Evolutionary conservation across 1,284 basidiomycete genomes (phyloP).

Genomic region (Naganishia cerealis): DNA sequence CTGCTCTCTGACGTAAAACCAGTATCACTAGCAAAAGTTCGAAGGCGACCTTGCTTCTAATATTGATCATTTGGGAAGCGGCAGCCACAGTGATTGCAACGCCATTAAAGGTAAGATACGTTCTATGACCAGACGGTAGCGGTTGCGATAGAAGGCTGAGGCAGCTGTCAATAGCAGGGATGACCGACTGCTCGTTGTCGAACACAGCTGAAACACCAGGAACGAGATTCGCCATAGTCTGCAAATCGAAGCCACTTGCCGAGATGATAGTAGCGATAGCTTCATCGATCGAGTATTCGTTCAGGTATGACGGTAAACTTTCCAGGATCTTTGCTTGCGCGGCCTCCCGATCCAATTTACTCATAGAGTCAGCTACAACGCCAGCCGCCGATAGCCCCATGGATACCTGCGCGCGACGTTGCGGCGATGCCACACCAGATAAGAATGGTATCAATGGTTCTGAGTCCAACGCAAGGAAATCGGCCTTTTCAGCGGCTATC

Average conservation of each 20-base stretch:
- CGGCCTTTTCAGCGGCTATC: constrained; percentile 20
- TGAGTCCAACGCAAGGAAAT: constrained; percentile 1
- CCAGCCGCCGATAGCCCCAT: constrained; percentile 8
- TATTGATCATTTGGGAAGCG: constrained; percentile 41
- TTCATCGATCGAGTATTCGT: constrained; percentile 21
- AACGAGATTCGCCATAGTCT: neutral
- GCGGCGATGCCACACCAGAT: neutral
- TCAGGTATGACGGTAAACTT: constrained; percentile 5
- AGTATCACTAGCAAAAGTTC: constrained; percentile 49
- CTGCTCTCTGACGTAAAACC: constrained; percentile 42
- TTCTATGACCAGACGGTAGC: constrained; percentile 4
- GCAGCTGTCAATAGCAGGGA: constrained; percentile 2
- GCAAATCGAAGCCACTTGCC: constrained; percentile 9
- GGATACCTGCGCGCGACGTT: constrained; percentile 1
- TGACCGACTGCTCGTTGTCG: neutral
- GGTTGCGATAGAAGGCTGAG: constrained; percentile 42
- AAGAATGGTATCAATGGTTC: constrained; percentile 12
- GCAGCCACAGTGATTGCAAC: constrained; percentile 48
- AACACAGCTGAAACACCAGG: neutral
- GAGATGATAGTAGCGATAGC: constrained; percentile 9
- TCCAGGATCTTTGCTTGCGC: constrained; percentile 21
- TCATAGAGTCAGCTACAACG: constrained; percentile 17
- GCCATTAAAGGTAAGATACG: constrained; percentile 41
- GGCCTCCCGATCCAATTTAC: constrained; percentile 1
- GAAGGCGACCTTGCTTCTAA: constrained; percentile 48